These are phyloP conservation scores for Geotrichum bryndzae DNA, from an alignment of 1,139 yeast genomes.

Conservation along the genomic window DNA sequence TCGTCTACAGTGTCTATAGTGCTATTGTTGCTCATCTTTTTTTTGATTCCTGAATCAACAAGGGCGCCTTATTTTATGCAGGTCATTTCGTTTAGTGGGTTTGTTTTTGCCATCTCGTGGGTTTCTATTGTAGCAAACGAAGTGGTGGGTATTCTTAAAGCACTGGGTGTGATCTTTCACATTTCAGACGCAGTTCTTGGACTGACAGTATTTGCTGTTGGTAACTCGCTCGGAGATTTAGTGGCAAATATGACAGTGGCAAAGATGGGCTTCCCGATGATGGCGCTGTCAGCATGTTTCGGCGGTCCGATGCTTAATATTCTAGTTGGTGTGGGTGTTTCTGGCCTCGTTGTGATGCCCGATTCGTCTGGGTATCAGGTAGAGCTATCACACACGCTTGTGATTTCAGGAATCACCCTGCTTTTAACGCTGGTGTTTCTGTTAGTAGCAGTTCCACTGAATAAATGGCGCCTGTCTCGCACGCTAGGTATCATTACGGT, in stretches of 20 bases:
- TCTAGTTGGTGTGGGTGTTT: constrained; percentile 58
- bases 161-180: constrained; percentile 53
- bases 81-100: constrained; percentile 44
- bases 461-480: constrained; percentile 60
- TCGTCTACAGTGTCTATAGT: constrained; percentile 8
- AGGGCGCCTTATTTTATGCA: constrained; percentile 18
- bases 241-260: constrained; percentile 83
- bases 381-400: constrained; percentile 43
- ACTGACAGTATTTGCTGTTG: constrained; percentile 81
- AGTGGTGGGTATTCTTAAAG: constrained; percentile 60
- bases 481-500: constrained; percentile 51
- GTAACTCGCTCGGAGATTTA: constrained; percentile 86
- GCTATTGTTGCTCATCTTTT: constrained; percentile 14
- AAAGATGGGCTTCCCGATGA: constrained; percentile 76
- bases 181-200: constrained; percentile 81
- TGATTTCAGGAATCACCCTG: constrained; percentile 48
- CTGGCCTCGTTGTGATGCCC: constrained; percentile 51
- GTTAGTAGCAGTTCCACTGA: constrained; percentile 51
- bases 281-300: constrained; percentile 93
- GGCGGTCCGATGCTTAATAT: constrained; percentile 80
- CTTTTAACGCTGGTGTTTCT: constrained; percentile 50
- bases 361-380: constrained; percentile 32
- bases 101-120: constrained; percentile 62
- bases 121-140: constrained; percentile 72
- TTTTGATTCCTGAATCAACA: constrained; percentile 14